Evolutionary conservation across 2,329 filamentous ascomycete species (phyloP).

Genomic region (Aspergillus sp.): DNA sequence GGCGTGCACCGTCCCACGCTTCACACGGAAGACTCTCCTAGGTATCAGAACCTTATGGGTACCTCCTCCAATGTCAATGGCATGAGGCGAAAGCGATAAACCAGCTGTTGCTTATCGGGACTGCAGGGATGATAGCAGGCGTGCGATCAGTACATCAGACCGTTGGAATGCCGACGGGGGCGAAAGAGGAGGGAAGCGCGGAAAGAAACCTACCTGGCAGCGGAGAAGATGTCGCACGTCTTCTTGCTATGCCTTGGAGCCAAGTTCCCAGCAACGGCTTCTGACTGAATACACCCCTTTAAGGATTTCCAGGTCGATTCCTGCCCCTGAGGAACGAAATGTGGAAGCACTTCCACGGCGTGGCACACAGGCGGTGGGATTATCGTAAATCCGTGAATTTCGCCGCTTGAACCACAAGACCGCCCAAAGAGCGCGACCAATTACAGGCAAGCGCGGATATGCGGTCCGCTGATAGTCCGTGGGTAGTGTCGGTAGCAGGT

Average conservation of each 20-base stretch:
- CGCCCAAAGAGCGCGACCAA: conserved; percentile 5
- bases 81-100: conserved; percentile 10
- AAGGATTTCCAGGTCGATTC: background rate
- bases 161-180: background rate
- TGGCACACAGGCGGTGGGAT: conserved; percentile 11
- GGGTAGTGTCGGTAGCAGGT: conserved; percentile 1
- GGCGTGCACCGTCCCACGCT: background rate
- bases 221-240: background rate
- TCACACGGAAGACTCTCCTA: background rate
- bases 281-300: conserved; percentile 1
- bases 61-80: conserved; percentile 10
- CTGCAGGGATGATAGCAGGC: background rate
- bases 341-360: conserved; percentile 14
- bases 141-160: conserved; percentile 3
- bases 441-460: conserved; percentile 1
- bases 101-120: conserved; percentile 10
- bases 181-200: background rate
- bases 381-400: conserved; percentile 18
- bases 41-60: background rate
- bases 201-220: conserved; percentile 3
- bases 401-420: conserved; percentile 13
- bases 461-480: background rate
- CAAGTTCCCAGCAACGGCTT: conserved; percentile 2
- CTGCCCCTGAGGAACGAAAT: conserved; percentile 16
- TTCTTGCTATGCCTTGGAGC: background rate